Base-by-base conservation (phyloP, 2,329 filamentous ascomycete genomes). In the Ophiosphaerella herpotricha region DNA sequence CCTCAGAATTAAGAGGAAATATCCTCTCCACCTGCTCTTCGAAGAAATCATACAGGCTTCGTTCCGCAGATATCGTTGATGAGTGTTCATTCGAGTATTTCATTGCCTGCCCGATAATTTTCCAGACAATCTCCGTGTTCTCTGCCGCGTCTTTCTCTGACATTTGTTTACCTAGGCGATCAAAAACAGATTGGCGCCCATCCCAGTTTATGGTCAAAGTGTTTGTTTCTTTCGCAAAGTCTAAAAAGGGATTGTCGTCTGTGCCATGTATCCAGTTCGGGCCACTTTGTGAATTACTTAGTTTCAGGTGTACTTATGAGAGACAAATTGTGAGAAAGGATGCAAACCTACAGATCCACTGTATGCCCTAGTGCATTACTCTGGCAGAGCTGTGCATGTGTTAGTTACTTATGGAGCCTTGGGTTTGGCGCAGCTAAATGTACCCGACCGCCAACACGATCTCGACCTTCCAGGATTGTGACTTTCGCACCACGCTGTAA, bases 231-330 rank as follows among this genome's bases (percentile, higher is more conserved):
- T 80, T 81, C 11, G 86, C 87, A 14, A 91, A 75, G 37, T 87
- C 83, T 34, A 87, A 70, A 13, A 90, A 88, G 0, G 88, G 86
- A 63, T 91, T 91, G 54, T 85, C 78, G 1, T 82, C 76, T 5
- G 86, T 89, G 31, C 88, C 88, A 52, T 91, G 88, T 43, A 91
- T 89, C 88, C 88, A 91, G 61, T 91, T 91, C n/a, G 88, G 86
- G 0, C 88, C 88, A 29, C 82, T 85, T 43, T 11, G 36, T 12
- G 41, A 41, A 11, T 7, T 21, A 8, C 29, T 58, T 48, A 57
- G 49, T 37, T 38, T 46, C 26, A 29, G 7, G 37, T 31, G 39
- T 7, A 9, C 35, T 29, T 44, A 29, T 18, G 7, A 5, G 24
- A 8, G 24, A 3, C 4, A 9, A 24, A 36, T 8, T 31, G 35